These are phyloP conservation scores for Marasmius sp. DNA, from an alignment of 1,284 basidiomycete species.

Conservation along the genomic window DNA sequence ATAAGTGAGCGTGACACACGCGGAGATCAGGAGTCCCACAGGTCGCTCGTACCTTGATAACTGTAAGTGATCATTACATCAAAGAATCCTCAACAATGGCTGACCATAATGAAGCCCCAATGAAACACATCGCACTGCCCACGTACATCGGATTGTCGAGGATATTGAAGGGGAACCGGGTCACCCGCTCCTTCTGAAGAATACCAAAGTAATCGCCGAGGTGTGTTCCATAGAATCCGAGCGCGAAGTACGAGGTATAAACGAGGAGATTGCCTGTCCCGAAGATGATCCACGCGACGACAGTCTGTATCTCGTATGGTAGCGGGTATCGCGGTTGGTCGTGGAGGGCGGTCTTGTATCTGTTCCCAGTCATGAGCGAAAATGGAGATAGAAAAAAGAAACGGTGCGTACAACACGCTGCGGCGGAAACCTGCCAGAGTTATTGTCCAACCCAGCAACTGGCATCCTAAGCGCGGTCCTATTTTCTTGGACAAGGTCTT, in stretches of 20 bases:
- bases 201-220: conserved; percentile 16
- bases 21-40: background rate
- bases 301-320: conserved; percentile 27
- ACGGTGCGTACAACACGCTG: conserved; percentile 8
- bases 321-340: conserved; percentile 38
- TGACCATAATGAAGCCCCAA: conserved; percentile 16
- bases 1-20: background rate
- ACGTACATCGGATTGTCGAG: conserved; percentile 15
- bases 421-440: conserved; percentile 14
- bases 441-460: conserved; percentile 6
- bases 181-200: conserved; percentile 5
- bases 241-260: conserved; percentile 1
- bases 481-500: conserved; percentile 10
- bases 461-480: conserved; percentile 8
- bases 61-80: background rate
- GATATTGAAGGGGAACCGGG: conserved; percentile 12
- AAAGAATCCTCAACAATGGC: background rate
- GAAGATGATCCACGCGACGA: conserved; percentile 9
- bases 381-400: background rate
- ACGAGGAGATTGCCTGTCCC: conserved; percentile 14
- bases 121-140: conserved; percentile 14
- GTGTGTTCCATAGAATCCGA: conserved; percentile 17
- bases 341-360: conserved; percentile 36
- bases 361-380: background rate
- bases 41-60: background rate